Conservation (phyloP, 106 monocot species). For the Gastrodia elata region DNA sequence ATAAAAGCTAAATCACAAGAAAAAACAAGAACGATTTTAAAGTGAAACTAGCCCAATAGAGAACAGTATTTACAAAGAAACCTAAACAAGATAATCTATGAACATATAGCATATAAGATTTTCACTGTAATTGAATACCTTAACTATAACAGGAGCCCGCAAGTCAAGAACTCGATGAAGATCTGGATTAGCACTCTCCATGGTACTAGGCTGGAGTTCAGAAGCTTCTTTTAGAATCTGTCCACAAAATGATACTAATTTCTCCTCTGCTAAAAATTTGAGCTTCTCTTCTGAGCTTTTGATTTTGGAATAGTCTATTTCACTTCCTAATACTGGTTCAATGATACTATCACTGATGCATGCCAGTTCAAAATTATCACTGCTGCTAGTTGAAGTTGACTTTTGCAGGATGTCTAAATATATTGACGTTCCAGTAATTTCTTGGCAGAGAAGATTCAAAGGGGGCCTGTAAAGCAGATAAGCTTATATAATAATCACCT, state of each 20-base stretch:
- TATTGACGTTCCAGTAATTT: conserved; percentile 82
- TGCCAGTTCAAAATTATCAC: conserved; percentile 10
- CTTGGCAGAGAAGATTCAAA: conserved; percentile 89
- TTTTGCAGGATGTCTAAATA: conserved; percentile 90
- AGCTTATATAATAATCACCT: neutral
- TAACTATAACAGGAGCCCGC: conserved; percentile 85
- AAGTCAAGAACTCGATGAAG: conserved; percentile 73
- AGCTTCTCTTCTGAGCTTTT: conserved; percentile 42
- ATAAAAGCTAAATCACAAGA: neutral
- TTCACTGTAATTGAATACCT: conserved; percentile 31
- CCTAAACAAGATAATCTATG: neutral
- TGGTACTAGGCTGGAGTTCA: conserved; percentile 57
- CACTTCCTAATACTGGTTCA: neutral
- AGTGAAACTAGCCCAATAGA: neutral
- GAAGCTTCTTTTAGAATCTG: conserved; percentile 90
- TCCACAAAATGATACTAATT: conserved; percentile 80
- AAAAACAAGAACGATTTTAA: neutral
- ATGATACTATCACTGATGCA: conserved; percentile 8
- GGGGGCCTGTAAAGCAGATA: conserved; percentile 59
- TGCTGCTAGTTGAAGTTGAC: conserved; percentile 37
- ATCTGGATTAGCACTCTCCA: conserved; percentile 61
- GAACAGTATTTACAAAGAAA: neutral
- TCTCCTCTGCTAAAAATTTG: conserved; percentile 76
- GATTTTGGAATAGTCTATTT: conserved; percentile 8
- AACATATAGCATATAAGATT: neutral